Conservation (phyloP, 768 basidiomycete species). For the Leccinum aurantiacum region DNA sequence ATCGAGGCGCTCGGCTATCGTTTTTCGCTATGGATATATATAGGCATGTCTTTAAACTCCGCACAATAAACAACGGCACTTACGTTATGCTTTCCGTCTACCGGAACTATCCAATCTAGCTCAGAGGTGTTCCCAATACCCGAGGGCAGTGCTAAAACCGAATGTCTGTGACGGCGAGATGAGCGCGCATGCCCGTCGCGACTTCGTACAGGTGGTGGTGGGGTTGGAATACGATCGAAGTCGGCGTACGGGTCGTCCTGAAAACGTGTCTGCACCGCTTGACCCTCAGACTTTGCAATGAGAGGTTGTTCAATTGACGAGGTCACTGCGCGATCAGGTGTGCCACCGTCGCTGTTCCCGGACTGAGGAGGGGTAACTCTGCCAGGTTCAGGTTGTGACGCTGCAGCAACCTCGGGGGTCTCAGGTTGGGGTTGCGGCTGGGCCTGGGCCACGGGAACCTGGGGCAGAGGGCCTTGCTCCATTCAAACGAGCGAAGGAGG, state of each 20-base stretch:
- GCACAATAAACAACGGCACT: constrained; percentile 1
- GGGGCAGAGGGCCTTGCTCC: background rate
- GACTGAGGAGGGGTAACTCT: background rate
- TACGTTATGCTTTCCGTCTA: constrained; percentile 21
- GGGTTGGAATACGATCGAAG: constrained; percentile 10
- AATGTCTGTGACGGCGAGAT: constrained; percentile 9
- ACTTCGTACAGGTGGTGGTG: constrained; percentile 13
- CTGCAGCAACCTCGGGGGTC: background rate
- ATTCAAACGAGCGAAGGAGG: background rate
- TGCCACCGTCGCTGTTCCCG: background rate
- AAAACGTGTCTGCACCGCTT: background rate
- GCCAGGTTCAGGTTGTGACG: constrained; percentile 5
- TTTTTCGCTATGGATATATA: constrained; percentile 28
- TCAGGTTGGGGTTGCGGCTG: background rate
- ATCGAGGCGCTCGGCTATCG: constrained; percentile 51
- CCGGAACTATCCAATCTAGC: constrained; percentile 30
- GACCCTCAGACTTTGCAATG: constrained; percentile 6
- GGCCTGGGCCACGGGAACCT: background rate
- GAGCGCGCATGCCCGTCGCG: constrained; percentile 19
- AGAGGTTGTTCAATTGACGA: constrained; percentile 14
- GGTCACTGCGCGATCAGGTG: background rate
- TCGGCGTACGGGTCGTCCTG: constrained; percentile 7
- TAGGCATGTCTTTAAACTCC: background rate
- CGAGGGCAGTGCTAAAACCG: background rate
- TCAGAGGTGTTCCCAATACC: constrained; percentile 3